These are phyloP conservation scores for Sclerotiophoma versabilis DNA, from an alignment of 2,329 filamentous ascomycete genomes.

Conservation along the genomic window DNA sequence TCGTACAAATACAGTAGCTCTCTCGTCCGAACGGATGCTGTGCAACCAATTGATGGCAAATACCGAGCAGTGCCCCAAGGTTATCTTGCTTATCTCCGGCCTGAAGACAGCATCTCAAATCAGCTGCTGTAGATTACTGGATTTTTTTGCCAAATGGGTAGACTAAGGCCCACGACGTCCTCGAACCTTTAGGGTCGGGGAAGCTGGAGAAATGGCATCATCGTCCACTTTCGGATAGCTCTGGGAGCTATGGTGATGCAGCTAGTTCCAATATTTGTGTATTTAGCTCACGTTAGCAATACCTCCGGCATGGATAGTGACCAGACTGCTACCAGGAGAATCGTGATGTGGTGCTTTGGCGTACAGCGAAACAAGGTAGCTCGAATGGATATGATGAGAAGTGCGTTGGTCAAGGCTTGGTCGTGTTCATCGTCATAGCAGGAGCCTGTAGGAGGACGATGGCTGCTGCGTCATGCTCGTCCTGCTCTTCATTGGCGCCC, in stretches of 20 bases:
- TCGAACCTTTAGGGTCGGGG: not conserved
- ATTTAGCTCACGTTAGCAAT: slow-evolving; percentile 4
- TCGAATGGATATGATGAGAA: not conserved
- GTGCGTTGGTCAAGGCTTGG: not conserved
- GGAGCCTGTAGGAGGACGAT: not conserved
- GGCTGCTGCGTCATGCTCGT: slow-evolving; percentile 1
- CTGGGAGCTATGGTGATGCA: not conserved
- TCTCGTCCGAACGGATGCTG: slow-evolving; percentile 1
- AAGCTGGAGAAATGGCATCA: slow-evolving; percentile 12
- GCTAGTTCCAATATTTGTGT: slow-evolving; percentile 5
- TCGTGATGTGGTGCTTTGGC: slow-evolving; percentile 10
- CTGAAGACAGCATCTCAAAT: not conserved
- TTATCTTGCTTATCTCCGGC: slow-evolving; percentile 1
- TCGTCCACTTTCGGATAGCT: not conserved
- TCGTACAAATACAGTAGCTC: not conserved
- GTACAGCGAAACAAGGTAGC: slow-evolving; percentile 2
- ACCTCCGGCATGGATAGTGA: not conserved
- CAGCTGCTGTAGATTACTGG: not conserved
- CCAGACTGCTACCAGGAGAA: slow-evolving; percentile 1
- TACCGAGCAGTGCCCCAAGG: slow-evolving; percentile 8
- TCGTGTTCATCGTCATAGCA: slow-evolving; percentile 4
- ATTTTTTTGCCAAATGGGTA: slow-evolving; percentile 2
- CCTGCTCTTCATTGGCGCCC: slow-evolving; percentile 3
- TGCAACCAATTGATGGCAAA: slow-evolving; percentile 9
- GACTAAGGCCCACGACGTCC: not conserved